A percentile compares a stretch with the other conserved stretches of the same genome.
These are phyloP conservation scores for Leccinum olivaceopallidum DNA, from an alignment of 768 basidiomycete genomes.

Conservation along the genomic window DNA sequence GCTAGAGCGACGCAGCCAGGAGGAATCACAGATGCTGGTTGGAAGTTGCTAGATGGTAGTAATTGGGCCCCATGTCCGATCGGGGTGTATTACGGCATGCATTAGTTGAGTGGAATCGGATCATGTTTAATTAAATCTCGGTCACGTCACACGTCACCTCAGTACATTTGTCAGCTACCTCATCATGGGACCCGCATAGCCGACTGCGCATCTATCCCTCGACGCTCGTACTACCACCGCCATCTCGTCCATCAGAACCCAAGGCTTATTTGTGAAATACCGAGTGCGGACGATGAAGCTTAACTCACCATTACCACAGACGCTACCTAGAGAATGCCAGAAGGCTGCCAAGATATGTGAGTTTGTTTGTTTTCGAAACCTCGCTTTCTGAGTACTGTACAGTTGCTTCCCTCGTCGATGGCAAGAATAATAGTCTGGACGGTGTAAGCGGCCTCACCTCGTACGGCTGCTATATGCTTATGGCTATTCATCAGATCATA, in stretches of 20 bases:
- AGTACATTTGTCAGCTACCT: slow-evolving; percentile 16
- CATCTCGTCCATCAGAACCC: not conserved
- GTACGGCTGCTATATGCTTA: not conserved
- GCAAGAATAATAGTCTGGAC: slow-evolving; percentile 80
- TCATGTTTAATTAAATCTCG: not conserved
- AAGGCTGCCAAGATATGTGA: slow-evolving; percentile 88
- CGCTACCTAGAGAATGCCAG: slow-evolving; percentile 76
- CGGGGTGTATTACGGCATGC: slow-evolving; percentile 44
- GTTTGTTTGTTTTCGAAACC: slow-evolving; percentile 23
- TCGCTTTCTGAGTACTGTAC: slow-evolving; percentile 5
- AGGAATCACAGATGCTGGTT: slow-evolving; percentile 39
- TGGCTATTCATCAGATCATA: slow-evolving; percentile 43
- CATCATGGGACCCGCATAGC: slow-evolving; percentile 12
- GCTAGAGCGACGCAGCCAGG: not conserved
- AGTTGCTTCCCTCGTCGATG: slow-evolving; percentile 87
- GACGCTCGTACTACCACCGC: not conserved
- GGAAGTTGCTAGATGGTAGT: slow-evolving; percentile 48
- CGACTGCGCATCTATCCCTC: slow-evolving; percentile 23
- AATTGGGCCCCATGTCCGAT: slow-evolving; percentile 71
- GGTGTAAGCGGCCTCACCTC: slow-evolving; percentile 45
- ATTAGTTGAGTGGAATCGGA: not conserved
- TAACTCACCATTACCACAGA: slow-evolving; percentile 50
- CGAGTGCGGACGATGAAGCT: slow-evolving; percentile 42
- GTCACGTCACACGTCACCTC: slow-evolving; percentile 24
- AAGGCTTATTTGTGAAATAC: not conserved